phyloP scores from a whole-genome alignment of 164 flowering plant genomes.

The Umbilicus rupestris region DNA sequence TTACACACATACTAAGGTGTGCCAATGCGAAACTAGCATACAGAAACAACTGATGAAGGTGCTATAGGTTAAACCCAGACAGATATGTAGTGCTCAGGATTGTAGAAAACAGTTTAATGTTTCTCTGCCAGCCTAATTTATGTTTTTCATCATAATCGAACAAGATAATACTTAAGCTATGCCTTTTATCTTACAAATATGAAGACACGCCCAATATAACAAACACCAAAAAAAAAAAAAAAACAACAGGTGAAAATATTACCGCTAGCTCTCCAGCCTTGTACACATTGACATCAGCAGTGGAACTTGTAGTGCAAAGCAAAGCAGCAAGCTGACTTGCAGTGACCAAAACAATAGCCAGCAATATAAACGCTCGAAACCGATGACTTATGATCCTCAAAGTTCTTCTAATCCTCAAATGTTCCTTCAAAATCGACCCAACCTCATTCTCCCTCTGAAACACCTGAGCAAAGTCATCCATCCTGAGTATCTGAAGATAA shows the following conservation, averaged over 20 bases:
- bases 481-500: slow-evolving; percentile 44
- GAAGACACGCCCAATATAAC: too few relatives aligned
- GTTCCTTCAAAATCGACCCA: slow-evolving; percentile 32
- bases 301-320: slow-evolving; percentile 29
- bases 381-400: slow-evolving; percentile 59
- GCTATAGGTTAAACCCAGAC: too few relatives aligned
- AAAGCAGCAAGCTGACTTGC: slow-evolving; percentile 44
- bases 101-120: too few relatives aligned
- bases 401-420: slow-evolving; percentile 54
- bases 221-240: too few relatives aligned
- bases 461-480: slow-evolving; percentile 40
- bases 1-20: too few relatives aligned
- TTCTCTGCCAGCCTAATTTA: too few relatives aligned
- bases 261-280: slow-evolving; percentile 67
- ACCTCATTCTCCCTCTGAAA: slow-evolving; percentile 39
- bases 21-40: too few relatives aligned
- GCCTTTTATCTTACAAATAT: too few relatives aligned
- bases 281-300: slow-evolving; percentile 29
- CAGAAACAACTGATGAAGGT: too few relatives aligned
- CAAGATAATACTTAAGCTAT: too few relatives aligned
- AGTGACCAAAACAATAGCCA: slow-evolving; percentile 29
- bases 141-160: too few relatives aligned
- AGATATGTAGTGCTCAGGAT: too few relatives aligned
- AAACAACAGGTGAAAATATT: slow-evolving; percentile 12
- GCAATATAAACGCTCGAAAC: slow-evolving; percentile 36